phyloP scores from a whole-genome alignment of 1,139 yeast species.

The Hyphopichia buzzinii region DNA sequence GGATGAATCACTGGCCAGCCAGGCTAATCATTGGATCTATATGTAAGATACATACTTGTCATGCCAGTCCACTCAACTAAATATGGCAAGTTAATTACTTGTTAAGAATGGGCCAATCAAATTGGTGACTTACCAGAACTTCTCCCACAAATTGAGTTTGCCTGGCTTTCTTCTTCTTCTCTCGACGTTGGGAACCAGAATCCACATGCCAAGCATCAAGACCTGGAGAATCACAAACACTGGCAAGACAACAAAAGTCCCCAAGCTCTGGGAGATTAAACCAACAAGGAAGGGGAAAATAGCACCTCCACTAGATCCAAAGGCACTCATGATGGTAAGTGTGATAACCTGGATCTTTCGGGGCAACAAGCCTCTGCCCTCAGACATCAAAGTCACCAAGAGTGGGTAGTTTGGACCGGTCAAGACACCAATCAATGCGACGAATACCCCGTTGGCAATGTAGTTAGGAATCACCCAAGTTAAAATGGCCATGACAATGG shows the following conservation, averaged over 20 bases:
- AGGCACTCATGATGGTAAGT: conserved; percentile 54
- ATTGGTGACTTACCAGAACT: conserved; percentile 23
- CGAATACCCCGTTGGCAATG: conserved; percentile 43
- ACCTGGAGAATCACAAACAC: conserved; percentile 41
- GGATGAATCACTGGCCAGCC: too few relatives aligned
- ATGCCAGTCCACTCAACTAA: too few relatives aligned
- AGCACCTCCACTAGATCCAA: conserved; percentile 64
- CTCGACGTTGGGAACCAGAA: conserved; percentile 42
- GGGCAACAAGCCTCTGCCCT: conserved; percentile 40
- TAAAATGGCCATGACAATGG: conserved; percentile 38
- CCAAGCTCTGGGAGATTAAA: conserved; percentile 47
- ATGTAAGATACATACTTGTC: too few relatives aligned
- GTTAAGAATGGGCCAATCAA: too few relatives aligned
- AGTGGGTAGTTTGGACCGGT: conserved; percentile 59
- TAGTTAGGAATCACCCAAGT: conserved; percentile 47
- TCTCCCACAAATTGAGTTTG: conserved; percentile 16
- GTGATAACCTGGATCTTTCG: conserved; percentile 54
- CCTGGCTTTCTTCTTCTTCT: conserved; percentile 13
- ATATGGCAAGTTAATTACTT: too few relatives aligned
- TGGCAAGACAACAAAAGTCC: conserved; percentile 58
- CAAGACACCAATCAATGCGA: conserved; percentile 46
- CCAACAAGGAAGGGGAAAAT: conserved; percentile 58
- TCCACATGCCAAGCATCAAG: conserved; percentile 42
- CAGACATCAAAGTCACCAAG: conserved; percentile 43
- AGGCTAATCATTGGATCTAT: too few relatives aligned